phyloP scores from a whole-genome alignment of 139 green algal species.

The Micromonas commoda region DNA sequence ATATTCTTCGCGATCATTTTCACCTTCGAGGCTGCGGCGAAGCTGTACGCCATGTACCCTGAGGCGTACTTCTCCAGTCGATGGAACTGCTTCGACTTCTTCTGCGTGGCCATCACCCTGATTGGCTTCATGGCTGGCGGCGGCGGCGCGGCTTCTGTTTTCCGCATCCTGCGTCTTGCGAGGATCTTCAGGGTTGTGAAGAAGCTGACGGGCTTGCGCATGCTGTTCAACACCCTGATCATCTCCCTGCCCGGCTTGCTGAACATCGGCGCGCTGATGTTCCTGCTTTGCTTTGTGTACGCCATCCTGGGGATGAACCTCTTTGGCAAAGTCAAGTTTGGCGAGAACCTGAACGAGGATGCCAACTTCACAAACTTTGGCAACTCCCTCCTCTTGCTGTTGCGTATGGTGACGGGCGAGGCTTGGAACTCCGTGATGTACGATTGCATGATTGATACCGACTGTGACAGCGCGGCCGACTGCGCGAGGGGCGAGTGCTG shows the following conservation, averaged over 20 bases:
- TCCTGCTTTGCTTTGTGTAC: conserved; percentile 39
- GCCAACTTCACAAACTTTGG: conserved; percentile 37
- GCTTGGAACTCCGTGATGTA: conserved; percentile 44
- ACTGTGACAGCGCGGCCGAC: not conserved
- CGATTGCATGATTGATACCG: conserved; percentile 29
- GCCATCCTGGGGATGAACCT: conserved; percentile 34
- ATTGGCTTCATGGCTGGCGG: conserved; percentile 15
- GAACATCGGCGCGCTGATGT: conserved; percentile 36
- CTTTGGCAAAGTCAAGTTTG: conserved; percentile 32
- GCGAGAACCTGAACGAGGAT: conserved; percentile 26
- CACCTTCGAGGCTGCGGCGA: conserved; percentile 40
- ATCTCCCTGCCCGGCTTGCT: conserved; percentile 28
- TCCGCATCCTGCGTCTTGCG: conserved; percentile 31
- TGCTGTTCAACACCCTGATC: conserved; percentile 36
- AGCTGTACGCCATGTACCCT: conserved; percentile 35
- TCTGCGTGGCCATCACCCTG: conserved; percentile 30
- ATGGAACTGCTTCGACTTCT: conserved; percentile 42
- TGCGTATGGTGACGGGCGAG: conserved; percentile 38
- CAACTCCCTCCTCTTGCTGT: conserved; percentile 24
- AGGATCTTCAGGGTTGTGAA: conserved; percentile 32
- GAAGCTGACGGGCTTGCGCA: conserved; percentile 16
- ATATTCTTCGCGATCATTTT: conserved; percentile 44
- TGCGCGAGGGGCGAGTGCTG: conserved; percentile 29
- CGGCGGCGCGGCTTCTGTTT: conserved; percentile 4
- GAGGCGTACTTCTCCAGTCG: conserved; percentile 35